A percentile compares a stretch with the other conserved stretches of the same genome.
These are phyloP conservation scores for Westerdykella ornata DNA, from an alignment of 2,329 filamentous ascomycete species.

Conservation along the genomic window DNA sequence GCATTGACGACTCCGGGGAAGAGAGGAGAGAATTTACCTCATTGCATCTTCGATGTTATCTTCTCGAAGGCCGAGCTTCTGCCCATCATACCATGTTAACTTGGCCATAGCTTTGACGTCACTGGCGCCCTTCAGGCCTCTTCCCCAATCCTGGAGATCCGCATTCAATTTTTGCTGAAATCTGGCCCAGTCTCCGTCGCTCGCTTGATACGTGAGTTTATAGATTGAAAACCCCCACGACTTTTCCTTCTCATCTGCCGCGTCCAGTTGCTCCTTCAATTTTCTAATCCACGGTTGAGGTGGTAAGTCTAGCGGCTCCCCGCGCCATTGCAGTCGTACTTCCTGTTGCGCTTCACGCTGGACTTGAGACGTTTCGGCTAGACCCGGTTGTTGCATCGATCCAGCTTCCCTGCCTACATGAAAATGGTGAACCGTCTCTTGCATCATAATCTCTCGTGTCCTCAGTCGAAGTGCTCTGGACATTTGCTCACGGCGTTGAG, in stretches of 20 bases:
- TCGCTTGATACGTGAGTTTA: too few relatives aligned
- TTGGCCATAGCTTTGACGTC: background rate
- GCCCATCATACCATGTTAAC: background rate
- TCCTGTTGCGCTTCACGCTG: too few relatives aligned
- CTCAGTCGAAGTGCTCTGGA: background rate
- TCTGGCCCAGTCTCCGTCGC: too few relatives aligned
- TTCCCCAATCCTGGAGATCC: background rate
- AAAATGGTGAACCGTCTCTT: background rate
- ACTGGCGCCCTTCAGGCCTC: background rate
- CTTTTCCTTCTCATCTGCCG: too few relatives aligned
- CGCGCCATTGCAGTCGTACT: too few relatives aligned
- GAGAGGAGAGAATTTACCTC: background rate
- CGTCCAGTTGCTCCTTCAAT: background rate
- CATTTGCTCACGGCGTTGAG: background rate
- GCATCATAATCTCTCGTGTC: background rate
- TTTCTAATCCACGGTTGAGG: background rate
- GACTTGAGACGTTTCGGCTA: too few relatives aligned
- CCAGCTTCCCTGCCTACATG: too few relatives aligned
- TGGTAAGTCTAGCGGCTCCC: background rate
- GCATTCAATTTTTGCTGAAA: too few relatives aligned
- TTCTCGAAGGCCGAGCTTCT: background rate
- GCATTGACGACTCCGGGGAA: background rate
- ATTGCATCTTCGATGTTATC: background rate
- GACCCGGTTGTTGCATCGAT: too few relatives aligned
- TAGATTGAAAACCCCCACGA: too few relatives aligned